A percentile compares a stretch with the other conserved stretches of the same genome.
Conservation (phyloP, 192 early-diverging fungal species). For the Rhizophagus clarus region DNA sequence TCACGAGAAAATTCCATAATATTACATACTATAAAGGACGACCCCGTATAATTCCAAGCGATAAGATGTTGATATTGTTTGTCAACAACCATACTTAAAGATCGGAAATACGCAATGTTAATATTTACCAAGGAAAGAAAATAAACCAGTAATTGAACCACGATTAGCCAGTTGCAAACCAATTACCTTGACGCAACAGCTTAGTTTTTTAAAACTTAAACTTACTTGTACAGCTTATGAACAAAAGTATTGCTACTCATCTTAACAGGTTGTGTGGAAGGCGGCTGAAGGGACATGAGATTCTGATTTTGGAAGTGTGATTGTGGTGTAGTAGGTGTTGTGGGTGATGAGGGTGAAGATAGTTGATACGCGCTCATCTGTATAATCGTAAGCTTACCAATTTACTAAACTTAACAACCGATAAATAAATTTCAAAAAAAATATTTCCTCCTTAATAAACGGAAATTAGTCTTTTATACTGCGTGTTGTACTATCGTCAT, state of each 20-base stretch:
- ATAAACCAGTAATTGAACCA: background rate
- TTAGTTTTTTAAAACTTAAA: slow-evolving; percentile 1
- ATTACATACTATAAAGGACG: slow-evolving; percentile 89
- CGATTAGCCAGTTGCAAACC: background rate
- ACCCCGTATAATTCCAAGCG: slow-evolving; percentile 85
- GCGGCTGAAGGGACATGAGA: slow-evolving; percentile 47
- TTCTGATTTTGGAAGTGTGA: slow-evolving; percentile 38
- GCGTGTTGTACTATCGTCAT: no score
- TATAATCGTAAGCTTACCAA: background rate
- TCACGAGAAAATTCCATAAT: slow-evolving; percentile 89
- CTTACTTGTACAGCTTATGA: slow-evolving; percentile 61
- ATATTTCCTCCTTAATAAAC: background rate
- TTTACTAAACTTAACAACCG: background rate
- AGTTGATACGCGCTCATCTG: slow-evolving; percentile 8
- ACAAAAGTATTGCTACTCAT: slow-evolving; percentile 59
- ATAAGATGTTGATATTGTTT: slow-evolving; percentile 85
- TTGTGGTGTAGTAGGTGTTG: slow-evolving; percentile 43
- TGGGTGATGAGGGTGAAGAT: slow-evolving; percentile 35
- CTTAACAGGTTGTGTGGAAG: slow-evolving; percentile 44
- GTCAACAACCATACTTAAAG: slow-evolving; percentile 79
- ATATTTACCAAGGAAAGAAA: background rate
- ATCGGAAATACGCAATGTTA: background rate
- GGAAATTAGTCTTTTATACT: no score
- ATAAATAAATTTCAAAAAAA: background rate
- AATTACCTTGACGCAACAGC: background rate